Percentiles rank a stretch among this genome's conserved stretches.
Conservation (phyloP, 345 rosid species). For the Moricandia moricandioides region DNA sequence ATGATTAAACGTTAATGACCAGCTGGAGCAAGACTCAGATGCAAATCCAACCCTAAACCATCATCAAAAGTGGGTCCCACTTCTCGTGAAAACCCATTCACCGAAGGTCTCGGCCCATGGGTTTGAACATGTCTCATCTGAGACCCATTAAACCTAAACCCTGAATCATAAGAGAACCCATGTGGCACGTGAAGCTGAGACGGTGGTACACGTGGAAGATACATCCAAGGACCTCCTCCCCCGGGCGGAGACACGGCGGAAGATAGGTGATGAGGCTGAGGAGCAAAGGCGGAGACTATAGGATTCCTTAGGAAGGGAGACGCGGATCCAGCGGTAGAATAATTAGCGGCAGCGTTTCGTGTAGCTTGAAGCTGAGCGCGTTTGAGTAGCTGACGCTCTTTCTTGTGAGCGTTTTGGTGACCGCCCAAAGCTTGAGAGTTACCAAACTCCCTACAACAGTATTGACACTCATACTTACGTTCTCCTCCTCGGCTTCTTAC, state of each 20-base stretch:
- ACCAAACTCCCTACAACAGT: constrained; percentile 84
- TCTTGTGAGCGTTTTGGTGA: constrained; percentile 98
- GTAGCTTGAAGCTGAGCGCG: constrained; percentile 72
- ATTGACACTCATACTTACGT: constrained; percentile 88
- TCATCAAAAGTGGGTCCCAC: constrained; percentile 78
- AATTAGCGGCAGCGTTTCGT: constrained; percentile 51
- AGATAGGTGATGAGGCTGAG: constrained; percentile 75
- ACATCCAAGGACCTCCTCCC: constrained; percentile 68
- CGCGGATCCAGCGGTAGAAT: constrained; percentile 35
- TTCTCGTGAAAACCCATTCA: constrained; percentile 66
- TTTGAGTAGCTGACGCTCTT: constrained; percentile 81
- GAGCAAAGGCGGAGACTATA: constrained; percentile 81
- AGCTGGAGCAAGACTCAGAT: constrained; percentile 92
- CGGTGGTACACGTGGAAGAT: constrained; percentile 61
- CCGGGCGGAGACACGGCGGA: constrained; percentile 38
- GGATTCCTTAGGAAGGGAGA: constrained; percentile 71
- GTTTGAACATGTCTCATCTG: constrained; percentile 32
- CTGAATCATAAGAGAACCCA: constrained; percentile 48
- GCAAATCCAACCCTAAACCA: constrained; percentile 74
- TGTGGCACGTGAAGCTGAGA: constrained; percentile 82
- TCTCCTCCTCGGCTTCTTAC: constrained; percentile 37
- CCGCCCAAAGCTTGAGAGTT: constrained; percentile 97
- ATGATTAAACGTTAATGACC: constrained; percentile 46
- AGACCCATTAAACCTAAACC: constrained; percentile 31
- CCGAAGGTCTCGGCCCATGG: constrained; percentile 51